A percentile compares a stretch with the other conserved stretches of the same genome.
These are phyloP conservation scores for Sphaerulina musiva DNA, from an alignment of 2,329 filamentous ascomycete species.

Conservation along the genomic window DNA sequence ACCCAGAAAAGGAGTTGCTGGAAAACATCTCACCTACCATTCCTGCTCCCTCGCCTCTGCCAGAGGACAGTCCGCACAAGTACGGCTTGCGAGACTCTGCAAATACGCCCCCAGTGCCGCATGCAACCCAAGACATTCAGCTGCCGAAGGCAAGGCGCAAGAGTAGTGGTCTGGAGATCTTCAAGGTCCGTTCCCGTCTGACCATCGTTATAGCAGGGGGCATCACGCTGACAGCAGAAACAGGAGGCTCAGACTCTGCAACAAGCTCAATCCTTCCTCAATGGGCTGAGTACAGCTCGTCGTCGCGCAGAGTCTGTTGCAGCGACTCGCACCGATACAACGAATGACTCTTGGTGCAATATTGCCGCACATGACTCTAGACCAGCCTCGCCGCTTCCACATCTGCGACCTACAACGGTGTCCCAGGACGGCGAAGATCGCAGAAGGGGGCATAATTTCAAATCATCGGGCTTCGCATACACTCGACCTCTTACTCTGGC, in stretches of 20 bases:
- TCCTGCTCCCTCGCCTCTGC: conserved; percentile 30
- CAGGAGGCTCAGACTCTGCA: conserved; percentile 32
- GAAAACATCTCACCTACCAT: conserved; percentile 27
- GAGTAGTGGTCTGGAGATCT: conserved; percentile 31
- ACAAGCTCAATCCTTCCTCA: conserved; percentile 32
- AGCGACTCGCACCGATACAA: conserved; percentile 13
- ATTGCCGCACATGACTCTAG: conserved; percentile 5
- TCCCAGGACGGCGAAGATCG: conserved; percentile 22
- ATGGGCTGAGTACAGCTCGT: conserved; percentile 30
- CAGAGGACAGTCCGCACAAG: conserved; percentile 34
- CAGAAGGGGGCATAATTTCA: conserved; percentile 28
- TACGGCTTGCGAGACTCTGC: conserved; percentile 32
- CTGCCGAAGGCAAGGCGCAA: conserved; percentile 26
- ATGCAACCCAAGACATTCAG: conserved; percentile 18
- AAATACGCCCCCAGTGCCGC: conserved; percentile 29
- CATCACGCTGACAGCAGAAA: conserved; percentile 2
- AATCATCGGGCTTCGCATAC: conserved; percentile 31
- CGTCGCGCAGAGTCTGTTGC: conserved; percentile 27
- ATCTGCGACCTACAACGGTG: conserved; percentile 12
- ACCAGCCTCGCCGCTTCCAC: conserved; percentile 17
- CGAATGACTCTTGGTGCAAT: conserved; percentile 10
- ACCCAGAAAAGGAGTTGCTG: conserved; percentile 7
- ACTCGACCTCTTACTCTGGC: conserved; percentile 25
- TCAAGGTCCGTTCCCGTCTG: conserved; percentile 24
- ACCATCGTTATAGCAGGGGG: not conserved